Base-by-base conservation (phyloP, 768 basidiomycete species). In the Macrolepiota albuminosa region DNA sequence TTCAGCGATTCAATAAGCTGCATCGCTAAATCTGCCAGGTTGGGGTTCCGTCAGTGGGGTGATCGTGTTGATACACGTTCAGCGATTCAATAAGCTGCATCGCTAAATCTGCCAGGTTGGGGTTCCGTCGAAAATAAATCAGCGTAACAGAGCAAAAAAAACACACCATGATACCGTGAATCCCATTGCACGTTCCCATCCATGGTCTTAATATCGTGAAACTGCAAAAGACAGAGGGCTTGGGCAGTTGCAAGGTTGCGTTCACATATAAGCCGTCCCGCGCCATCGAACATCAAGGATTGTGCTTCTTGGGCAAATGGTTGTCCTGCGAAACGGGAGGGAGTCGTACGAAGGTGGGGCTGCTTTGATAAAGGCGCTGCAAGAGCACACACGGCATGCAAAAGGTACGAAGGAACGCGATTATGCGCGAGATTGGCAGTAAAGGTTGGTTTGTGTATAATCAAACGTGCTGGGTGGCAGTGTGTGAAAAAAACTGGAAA, bases 391-490 rank as follows among this genome's bases (percentile, higher is more conserved):
- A 93, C 77, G 0, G 89, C 86, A 50, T 87, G 81, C 18, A 93
- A 76, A 31, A 93, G 83, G 67, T 89, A 82, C 36, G 77, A 72
- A 43, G 91, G 91, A 36, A 93, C 81, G 58, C 81, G 78, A 63
- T 85, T 85, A 61, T 84, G 83, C 58, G 82, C 82, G 8, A 93
- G 81, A 36, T 82, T 78, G 2, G 84, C 78, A 26, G 85, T 78
- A 66, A 93, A 93, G 8, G 86, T 84, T 24, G 91, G 87, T 55
- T 89, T 89, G 72, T 93, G 91, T 49, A 93, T 82, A 61, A 92
- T 78, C 65, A 86, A 80, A 40, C 87, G 83, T 61, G 86, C 84
- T 26, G 91, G 91, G 67, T 92, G 88, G 64, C 87, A 87, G 69
- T 89, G 88, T 29, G 91, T 81, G 70, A 93, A 92, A 71, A 92